phyloP scores from a whole-genome alignment of 2,329 filamentous ascomycete genomes.

The Lecanicillium sp. region DNA sequence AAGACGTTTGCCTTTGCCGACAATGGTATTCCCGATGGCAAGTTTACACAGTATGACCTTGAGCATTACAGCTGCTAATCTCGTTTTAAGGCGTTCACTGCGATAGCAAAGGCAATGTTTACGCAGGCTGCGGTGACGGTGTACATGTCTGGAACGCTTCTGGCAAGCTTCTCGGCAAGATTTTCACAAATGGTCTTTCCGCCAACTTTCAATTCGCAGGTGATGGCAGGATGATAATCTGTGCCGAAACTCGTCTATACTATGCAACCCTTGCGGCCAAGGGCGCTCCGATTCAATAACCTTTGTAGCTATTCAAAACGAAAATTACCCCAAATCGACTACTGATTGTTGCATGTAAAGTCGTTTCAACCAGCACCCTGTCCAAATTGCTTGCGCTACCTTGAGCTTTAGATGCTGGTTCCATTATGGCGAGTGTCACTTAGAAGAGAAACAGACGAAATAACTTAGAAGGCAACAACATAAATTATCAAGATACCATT shows the following conservation, averaged over 20 bases:
- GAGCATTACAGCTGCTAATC: background rate
- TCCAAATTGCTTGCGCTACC: no score
- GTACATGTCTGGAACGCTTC: constrained; percentile 38
- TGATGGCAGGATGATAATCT: constrained; percentile 25
- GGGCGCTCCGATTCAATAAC: constrained; percentile 8
- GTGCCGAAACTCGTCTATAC: constrained; percentile 25
- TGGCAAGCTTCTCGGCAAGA: constrained; percentile 45
- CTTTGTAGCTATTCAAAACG: no score
- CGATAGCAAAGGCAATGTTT: constrained; percentile 47
- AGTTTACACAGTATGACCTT: constrained; percentile 6
- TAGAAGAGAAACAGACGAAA: no score
- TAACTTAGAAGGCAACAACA: no score
- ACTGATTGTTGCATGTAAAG: no score
- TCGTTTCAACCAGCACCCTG: no score
- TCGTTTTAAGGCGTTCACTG: constrained; percentile 40
- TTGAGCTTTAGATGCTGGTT: no score
- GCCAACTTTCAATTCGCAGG: constrained; percentile 39
- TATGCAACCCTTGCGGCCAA: constrained; percentile 20
- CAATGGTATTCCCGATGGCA: constrained; percentile 50
- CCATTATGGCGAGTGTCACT: no score
- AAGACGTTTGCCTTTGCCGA: constrained; percentile 49
- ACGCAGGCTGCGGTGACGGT: constrained; percentile 39
- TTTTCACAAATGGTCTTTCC: constrained; percentile 36
- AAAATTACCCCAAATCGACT: no score
- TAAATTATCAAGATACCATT: no score